Conservation (phyloP, 257 asterid species). For the Marsdenia floribunda region DNA sequence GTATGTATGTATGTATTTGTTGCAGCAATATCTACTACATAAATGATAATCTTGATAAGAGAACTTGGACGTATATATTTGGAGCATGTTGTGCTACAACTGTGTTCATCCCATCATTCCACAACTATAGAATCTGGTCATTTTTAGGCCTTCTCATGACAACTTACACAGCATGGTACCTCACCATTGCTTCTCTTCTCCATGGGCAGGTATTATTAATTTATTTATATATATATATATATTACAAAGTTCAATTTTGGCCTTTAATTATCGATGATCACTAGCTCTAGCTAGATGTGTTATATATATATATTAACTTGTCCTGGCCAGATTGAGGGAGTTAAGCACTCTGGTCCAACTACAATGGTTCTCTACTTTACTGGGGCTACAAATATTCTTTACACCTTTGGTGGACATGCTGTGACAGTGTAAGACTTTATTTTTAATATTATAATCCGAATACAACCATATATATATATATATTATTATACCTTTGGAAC, state of each 20-base stretch:
- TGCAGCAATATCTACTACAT: conserved; percentile 82
- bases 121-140: conserved; percentile 85
- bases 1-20: background rate
- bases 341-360: conserved; percentile 77
- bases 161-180: conserved; percentile 76
- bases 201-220: conserved; percentile 63
- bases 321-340: conserved; percentile 54
- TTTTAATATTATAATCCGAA: conserved; percentile 3
- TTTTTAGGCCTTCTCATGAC: conserved; percentile 79
- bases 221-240: background rate
- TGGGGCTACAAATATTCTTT: conserved; percentile 89
- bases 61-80: conserved; percentile 88
- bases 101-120: conserved; percentile 80
- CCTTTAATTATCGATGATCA: conserved; percentile 8
- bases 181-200: conserved; percentile 64
- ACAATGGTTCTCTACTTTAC: conserved; percentile 78
- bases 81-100: conserved; percentile 92
- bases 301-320: background rate
- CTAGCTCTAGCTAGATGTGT: background rate
- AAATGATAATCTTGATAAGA: conserved; percentile 83
- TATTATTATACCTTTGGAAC: conserved; percentile 12
- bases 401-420: conserved; percentile 91
- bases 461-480: too few species aligned
- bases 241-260: conserved; percentile 37
- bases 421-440: conserved; percentile 64